These are phyloP conservation scores for Mycena metata DNA, from an alignment of 768 basidiomycete genomes.

Conservation along the genomic window DNA sequence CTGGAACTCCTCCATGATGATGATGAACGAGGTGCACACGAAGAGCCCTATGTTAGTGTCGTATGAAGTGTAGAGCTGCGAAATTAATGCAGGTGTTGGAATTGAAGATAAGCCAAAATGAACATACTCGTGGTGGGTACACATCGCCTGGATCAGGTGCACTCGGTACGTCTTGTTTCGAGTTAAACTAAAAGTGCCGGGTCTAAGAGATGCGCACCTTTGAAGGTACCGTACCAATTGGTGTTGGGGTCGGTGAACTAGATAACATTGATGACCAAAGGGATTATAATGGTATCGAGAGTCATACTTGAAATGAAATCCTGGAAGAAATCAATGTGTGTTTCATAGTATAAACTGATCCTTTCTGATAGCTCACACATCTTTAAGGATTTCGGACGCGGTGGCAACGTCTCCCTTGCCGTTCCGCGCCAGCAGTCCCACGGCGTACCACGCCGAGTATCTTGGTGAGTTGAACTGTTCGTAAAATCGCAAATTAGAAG, in stretches of 20 bases:
- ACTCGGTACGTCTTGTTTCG: not conserved
- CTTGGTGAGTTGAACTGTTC: constrained; percentile 45
- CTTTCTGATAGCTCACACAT: constrained; percentile 38
- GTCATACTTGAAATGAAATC: constrained; percentile 24
- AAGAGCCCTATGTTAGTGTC: constrained; percentile 46
- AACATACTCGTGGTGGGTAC: constrained; percentile 13
- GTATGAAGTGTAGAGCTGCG: constrained; percentile 45
- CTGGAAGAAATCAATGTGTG: not conserved
- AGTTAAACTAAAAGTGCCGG: not conserved
- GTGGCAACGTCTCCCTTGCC: constrained; percentile 39
- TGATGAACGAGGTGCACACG: constrained; percentile 49
- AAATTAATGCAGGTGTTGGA: not conserved
- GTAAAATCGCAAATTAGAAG: not conserved
- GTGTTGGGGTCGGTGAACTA: constrained; percentile 45
- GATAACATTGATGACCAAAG: constrained; percentile 10
- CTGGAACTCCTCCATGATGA: constrained; percentile 48
- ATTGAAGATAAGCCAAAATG: not conserved
- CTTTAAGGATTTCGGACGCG: constrained; percentile 40
- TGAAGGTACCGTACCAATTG: constrained; percentile 48
- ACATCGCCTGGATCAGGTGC: constrained; percentile 19
- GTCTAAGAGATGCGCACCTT: constrained; percentile 13
- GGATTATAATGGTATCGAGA: too few species aligned
- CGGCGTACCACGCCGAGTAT: constrained; percentile 50
- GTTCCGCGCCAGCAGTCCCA: constrained; percentile 47
- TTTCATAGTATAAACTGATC: too few species aligned